A percentile compares a stretch with the other conserved stretches of the same genome.
phyloP scores from a whole-genome alignment of 2,329 filamentous ascomycete species.

The Ascochyta clinopodiicola region DNA sequence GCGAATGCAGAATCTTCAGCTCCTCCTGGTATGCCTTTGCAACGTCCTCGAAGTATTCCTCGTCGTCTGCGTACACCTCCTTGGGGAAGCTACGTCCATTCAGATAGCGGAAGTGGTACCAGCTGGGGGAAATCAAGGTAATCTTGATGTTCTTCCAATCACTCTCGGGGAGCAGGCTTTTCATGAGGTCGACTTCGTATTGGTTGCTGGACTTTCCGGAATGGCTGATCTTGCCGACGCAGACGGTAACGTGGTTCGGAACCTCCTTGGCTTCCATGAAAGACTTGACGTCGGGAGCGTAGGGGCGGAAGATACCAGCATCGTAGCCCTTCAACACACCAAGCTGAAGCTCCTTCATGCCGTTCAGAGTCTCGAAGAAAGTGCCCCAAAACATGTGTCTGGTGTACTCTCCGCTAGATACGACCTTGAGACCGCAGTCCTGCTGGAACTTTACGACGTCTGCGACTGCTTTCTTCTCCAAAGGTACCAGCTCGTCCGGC shows the following conservation, averaged over 20 bases:
- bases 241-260: conserved; percentile 63
- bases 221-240: conserved; percentile 64
- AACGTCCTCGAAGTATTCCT: conserved; percentile 57
- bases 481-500: conserved; percentile 55
- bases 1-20: conserved; percentile 54
- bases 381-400: conserved; percentile 63
- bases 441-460: conserved; percentile 71
- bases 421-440: conserved; percentile 65
- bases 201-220: conserved; percentile 62
- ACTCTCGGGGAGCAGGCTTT: conserved; percentile 64
- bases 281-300: conserved; percentile 67
- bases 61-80: conserved; percentile 54
- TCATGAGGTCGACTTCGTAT: conserved; percentile 66
- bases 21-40: conserved; percentile 56
- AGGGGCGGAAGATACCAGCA: conserved; percentile 62
- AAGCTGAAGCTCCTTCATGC: conserved; percentile 60
- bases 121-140: conserved; percentile 70
- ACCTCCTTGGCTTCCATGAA: conserved; percentile 64
- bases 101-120: conserved; percentile 72
- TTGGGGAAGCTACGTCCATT: conserved; percentile 56
- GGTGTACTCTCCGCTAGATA: conserved; percentile 73
- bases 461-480: conserved; percentile 71
- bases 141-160: conserved; percentile 71
- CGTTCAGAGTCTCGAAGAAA: conserved; percentile 62
- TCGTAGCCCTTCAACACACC: conserved; percentile 53